Evolutionary conservation across 2,329 filamentous ascomycete species (phyloP).

Genomic region (Annulohypoxylon truncatum): DNA sequence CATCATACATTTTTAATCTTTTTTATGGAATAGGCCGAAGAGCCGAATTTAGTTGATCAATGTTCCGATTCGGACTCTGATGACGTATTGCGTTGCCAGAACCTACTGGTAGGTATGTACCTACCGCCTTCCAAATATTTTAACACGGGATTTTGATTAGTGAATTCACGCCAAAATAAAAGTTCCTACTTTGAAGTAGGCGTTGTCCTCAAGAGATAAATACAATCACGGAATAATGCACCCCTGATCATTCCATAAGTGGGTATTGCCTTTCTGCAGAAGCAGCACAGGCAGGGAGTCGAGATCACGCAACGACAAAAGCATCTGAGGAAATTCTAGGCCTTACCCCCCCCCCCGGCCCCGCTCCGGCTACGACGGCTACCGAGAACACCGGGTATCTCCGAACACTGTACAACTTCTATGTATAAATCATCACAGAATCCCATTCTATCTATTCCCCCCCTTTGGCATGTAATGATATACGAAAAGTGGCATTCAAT

Average conservation of each 20-base stretch:
- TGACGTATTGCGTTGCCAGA: slow-evolving; percentile 19
- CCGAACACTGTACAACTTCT: neutral
- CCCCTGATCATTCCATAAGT: neutral
- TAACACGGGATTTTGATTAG: neutral
- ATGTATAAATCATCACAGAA: too few species aligned
- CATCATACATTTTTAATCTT: slow-evolving; percentile 9
- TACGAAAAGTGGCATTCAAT: too few species aligned
- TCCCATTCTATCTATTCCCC: too few species aligned
- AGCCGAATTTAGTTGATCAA: neutral
- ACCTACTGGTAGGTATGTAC: too few species aligned
- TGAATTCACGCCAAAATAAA: neutral
- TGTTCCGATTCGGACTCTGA: neutral
- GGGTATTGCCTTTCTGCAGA: too few species aligned
- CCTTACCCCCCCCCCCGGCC: neutral
- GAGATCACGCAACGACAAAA: neutral
- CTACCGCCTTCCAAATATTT: neutral
- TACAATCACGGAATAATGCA: neutral
- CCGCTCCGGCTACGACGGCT: slow-evolving; percentile 14
- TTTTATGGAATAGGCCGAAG: slow-evolving; percentile 7
- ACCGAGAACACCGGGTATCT: slow-evolving; percentile 8
- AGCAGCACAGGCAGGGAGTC: too few species aligned
- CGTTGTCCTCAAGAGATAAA: neutral
- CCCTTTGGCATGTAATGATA: too few species aligned
- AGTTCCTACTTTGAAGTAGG: too few species aligned
- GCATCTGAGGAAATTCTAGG: neutral